Base-by-base conservation (phyloP, 2,329 filamentous ascomycete species). In the Colletotrichum higginsianum region DNA sequence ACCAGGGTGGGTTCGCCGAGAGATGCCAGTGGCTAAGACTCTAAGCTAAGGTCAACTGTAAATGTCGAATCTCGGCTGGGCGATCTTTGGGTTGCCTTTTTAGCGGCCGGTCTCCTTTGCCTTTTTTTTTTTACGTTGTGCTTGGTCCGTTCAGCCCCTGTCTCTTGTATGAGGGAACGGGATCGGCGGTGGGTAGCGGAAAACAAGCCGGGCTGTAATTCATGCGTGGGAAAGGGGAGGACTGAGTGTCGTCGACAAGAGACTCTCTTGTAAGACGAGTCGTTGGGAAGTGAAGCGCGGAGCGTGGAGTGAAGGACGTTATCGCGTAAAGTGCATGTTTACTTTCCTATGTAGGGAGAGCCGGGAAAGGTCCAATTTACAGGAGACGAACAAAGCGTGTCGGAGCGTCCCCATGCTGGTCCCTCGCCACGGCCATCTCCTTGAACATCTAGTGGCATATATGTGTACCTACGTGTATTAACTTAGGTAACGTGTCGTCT, bases 51-150 rank as follows among this genome's bases (percentile, higher is more conserved):
- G 60, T 26, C n/a, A 53, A 35, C 21, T 53, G 57, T 44, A 42
- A 64, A 44, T 53, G 69, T 42, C 26, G 50, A 67, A 63, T 67
- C 50, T 67, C 69, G 69, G 69, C 60, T 72, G 66, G 65, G 69
- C 65, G 69, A 72, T 64, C 58, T 42, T 50, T 64, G 64, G 12
- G 53, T 40, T 64, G 64, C 4, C 53, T 30, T 60, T 68, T 68
- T 71, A 61, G 69, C 65, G 69, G 65, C 58, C 42, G 62, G 65
- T 53, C 47, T 2, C n/a, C 44, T 61, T 16, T 47, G 35, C 30
- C 42, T 13, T 23, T 21, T 18, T 21, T 60, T 26, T 8, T 58
- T 67, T 62, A 67, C 62, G 62, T 61, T 61, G 44, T 66, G 35
- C 55, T 61, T 50, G 63, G 40, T 57, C 55, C 49, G 67, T 66